Evolutionary conservation across 2,329 filamentous ascomycete genomes (phyloP).

Genomic region (Colletotrichum plurivorum): DNA sequence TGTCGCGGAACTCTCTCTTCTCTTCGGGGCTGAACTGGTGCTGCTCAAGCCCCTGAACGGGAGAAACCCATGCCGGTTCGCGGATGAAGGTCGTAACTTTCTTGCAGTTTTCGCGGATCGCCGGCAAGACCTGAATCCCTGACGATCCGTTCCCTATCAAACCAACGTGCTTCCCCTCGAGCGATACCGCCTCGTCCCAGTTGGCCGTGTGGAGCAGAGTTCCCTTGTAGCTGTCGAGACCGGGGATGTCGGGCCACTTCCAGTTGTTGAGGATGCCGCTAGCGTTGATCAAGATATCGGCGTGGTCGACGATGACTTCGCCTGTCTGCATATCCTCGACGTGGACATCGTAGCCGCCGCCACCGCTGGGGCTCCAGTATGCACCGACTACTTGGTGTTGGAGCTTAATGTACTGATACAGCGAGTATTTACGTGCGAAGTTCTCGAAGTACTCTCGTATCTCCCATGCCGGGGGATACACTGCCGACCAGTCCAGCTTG

Average conservation of each 20-base stretch:
- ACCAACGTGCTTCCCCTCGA: constrained; percentile 55
- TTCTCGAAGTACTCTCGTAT: constrained; percentile 62
- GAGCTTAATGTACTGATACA: constrained; percentile 51
- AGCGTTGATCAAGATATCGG: constrained; percentile 64
- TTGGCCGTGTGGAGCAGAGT: constrained; percentile 66
- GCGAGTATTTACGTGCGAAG: constrained; percentile 55
- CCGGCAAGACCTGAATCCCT: constrained; percentile 62
- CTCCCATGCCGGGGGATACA: constrained; percentile 58
- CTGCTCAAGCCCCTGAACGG: constrained; percentile 57
- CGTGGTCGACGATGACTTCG: constrained; percentile 53
- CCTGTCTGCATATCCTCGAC: constrained; percentile 49
- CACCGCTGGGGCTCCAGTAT: constrained; percentile 52
- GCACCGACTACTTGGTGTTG: constrained; percentile 47
- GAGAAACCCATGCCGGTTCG: constrained; percentile 65
- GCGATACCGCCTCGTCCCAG: constrained; percentile 61
- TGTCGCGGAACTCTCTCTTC: constrained; percentile 54
- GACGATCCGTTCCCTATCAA: constrained; percentile 61
- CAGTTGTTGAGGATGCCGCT: constrained; percentile 65
- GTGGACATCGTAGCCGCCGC: constrained; percentile 52
- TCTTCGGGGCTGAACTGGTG: constrained; percentile 58
- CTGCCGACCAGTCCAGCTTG: constrained; percentile 70
- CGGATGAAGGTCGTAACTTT: constrained; percentile 65
- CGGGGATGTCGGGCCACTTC: constrained; percentile 66
- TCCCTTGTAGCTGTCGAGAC: constrained; percentile 61
- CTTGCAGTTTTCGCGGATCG: constrained; percentile 58